Base-by-base conservation (phyloP, 164 flowering plant genomes). In the Brasenia schreberi region DNA sequence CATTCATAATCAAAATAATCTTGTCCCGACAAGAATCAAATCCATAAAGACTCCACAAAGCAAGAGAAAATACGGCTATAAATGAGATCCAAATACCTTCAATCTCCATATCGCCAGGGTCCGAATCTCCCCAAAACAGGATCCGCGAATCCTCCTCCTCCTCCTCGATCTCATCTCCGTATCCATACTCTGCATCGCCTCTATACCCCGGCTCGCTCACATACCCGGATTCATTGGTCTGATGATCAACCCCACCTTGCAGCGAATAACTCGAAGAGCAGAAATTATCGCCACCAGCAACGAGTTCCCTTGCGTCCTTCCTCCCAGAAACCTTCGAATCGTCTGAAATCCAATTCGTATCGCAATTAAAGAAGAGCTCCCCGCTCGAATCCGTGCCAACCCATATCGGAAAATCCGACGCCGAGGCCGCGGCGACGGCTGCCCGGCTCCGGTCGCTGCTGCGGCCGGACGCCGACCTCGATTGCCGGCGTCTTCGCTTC, bases 191-290 rank as follows among this genome's bases (percentile, higher is more conserved):
- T 0, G 82, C 97, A 74, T 93, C 97, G 10, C 97, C 98, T 56
- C 97, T 73, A 66, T 93, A 90, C n/a, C 97, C 97, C 0, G 97
- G 96, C 58, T 90, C 97, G 60, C 98, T 93, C 27, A 93, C 96
- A 62, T 93, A 90, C 19, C 96, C 98, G 0, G 96, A 88, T 49
- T 93, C 98, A 44, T 79, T 84, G 69, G 87, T 91, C 69, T 59
- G 79, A 53, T 65, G 69, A 64, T 85, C 96, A 64, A 76, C 64
- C 45, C 65, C 75, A 33, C 81, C 85, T 68, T 74, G 81, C 69
- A 61, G 67, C 69, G 85, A 85, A 69, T 19, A 68, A 9, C 72
- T 72, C 64, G 74, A 67, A 77, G 43, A 72, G 71, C 87, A 96
- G 79, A 72, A 84, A 72, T 84, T 87, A 10, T 73, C 81, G 10